phyloP scores from a whole-genome alignment of 352 stramenopile genomes.

The Pythium grandisporangium region DNA sequence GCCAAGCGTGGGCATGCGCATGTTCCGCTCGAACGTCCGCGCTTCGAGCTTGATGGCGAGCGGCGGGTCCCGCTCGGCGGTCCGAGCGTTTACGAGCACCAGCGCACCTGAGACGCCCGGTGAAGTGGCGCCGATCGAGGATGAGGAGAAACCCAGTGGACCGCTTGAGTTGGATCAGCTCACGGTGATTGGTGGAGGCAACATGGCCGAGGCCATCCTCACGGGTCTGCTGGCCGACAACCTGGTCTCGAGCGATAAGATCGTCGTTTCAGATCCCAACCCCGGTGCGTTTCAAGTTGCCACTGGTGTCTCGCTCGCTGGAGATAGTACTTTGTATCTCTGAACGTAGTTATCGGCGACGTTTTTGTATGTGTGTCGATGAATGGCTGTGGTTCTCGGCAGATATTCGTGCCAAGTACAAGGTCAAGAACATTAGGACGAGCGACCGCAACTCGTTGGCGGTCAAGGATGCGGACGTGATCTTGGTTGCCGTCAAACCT shows the following conservation, averaged over 20 bases:
- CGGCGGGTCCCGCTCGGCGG: no score
- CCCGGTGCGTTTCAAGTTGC: conserved; percentile 14
- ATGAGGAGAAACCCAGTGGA: no score
- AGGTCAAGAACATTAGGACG: conserved; percentile 37
- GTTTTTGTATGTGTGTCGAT: no score
- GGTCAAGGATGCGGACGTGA: conserved; percentile 79
- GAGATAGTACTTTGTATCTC: conserved; percentile 10
- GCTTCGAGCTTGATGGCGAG: no score
- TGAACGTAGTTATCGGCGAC: background rate
- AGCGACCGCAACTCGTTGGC: conserved; percentile 52
- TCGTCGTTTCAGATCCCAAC: conserved; percentile 79
- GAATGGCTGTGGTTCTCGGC: no score
- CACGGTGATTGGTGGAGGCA: conserved; percentile 80
- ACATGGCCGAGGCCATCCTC: conserved; percentile 88
- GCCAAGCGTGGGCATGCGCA: no score
- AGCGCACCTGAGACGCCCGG: no score
- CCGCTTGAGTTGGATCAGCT: conserved; percentile 39
- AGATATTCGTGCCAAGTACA: conserved; percentile 62
- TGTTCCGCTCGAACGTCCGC: no score
- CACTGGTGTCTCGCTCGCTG: conserved; percentile 3
- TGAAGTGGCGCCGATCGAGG: no score
- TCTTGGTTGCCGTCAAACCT: conserved; percentile 92
- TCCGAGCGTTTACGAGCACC: no score
- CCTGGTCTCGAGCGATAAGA: conserved; percentile 46
- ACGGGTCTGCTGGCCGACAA: conserved; percentile 65